Conservation (phyloP, 176 grass and related monocot species). For the Carex cristatella region DNA sequence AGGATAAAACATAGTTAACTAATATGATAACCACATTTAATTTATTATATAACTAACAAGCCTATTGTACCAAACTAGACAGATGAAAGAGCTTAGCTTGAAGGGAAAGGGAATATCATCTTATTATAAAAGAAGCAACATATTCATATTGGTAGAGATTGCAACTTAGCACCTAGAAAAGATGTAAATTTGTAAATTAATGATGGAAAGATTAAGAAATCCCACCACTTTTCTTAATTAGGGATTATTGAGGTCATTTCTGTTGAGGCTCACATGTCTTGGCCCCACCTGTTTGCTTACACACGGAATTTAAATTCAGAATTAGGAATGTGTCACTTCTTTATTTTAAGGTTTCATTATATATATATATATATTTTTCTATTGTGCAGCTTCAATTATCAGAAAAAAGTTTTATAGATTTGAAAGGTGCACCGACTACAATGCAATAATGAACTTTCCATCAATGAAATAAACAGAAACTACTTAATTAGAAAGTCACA, state of each 20-base stretch:
- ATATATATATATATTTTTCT: not conserved
- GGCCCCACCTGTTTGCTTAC: conserved; percentile 18
- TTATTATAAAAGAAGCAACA: conserved; percentile 10
- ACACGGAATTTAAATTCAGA: conserved; percentile 5
- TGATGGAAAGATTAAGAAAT: conserved; percentile 19
- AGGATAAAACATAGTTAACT: not conserved
- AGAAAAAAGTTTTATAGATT: not conserved
- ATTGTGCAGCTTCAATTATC: not conserved
- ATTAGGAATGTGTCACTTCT: conserved; percentile 6
- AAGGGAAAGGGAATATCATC: conserved; percentile 8
- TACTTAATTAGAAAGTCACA: not conserved
- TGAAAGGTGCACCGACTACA: not conserved
- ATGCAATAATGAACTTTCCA: not conserved
- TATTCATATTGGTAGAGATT: conserved; percentile 27
- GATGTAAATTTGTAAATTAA: conserved; percentile 4
- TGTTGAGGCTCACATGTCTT: conserved; percentile 2
- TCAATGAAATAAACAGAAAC: not conserved
- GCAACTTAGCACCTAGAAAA: conserved; percentile 26
- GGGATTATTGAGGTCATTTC: conserved; percentile 14
- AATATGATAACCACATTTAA: not conserved
- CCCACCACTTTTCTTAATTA: not conserved
- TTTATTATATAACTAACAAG: not conserved
- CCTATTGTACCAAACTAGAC: conserved; percentile 9
- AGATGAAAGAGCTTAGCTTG: conserved; percentile 8
- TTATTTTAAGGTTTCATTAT: conserved; percentile 2